Percentiles rank a stretch among this genome's conserved stretches.
phyloP scores from a whole-genome alignment of 2,329 filamentous ascomycete genomes.

The Xylariales sp. region DNA sequence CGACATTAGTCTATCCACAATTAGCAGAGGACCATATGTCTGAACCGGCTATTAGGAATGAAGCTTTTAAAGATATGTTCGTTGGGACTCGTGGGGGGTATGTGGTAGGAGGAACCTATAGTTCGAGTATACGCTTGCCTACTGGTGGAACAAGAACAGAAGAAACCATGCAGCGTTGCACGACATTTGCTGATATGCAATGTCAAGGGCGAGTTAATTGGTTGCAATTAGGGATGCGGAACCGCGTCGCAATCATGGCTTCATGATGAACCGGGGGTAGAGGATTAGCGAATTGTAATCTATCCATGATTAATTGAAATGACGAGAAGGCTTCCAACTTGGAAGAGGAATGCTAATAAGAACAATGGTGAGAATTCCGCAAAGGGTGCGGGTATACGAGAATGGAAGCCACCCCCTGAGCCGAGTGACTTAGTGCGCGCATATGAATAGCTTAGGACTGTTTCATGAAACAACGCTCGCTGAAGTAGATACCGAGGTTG shows the following conservation, averaged over 20 bases:
- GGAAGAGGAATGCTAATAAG: neutral
- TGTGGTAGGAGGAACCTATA: slow-evolving; percentile 37
- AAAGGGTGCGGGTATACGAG: slow-evolving; percentile 9
- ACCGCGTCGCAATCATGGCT: slow-evolving; percentile 38
- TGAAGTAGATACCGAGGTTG: slow-evolving; percentile 7
- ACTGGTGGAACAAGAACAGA: slow-evolving; percentile 27
- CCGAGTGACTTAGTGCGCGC: slow-evolving; percentile 11
- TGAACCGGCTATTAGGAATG: slow-evolving; percentile 41
- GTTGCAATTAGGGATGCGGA: slow-evolving; percentile 25
- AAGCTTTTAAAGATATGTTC: slow-evolving; percentile 40
- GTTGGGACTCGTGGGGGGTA: slow-evolving; percentile 44
- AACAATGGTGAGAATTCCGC: neutral
- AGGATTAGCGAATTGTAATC: slow-evolving; percentile 23
- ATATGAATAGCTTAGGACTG: slow-evolving; percentile 12
- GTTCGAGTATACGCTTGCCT: slow-evolving; percentile 25
- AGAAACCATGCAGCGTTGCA: slow-evolving; percentile 35
- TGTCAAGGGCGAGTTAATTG: slow-evolving; percentile 37
- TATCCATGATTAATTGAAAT: slow-evolving; percentile 37
- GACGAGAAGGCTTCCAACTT: slow-evolving; percentile 26
- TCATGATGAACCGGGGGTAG: slow-evolving; percentile 31
- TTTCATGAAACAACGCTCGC: slow-evolving; percentile 23
- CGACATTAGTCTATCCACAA: slow-evolving; percentile 65
- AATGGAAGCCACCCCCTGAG: slow-evolving; percentile 24
- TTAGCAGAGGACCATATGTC: slow-evolving; percentile 46
- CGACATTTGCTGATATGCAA: slow-evolving; percentile 36